Percentiles rank a stretch among this genome's conserved stretches.
phyloP scores from a whole-genome alignment of 768 basidiomycete genomes.

The Trametes cinnabarina region DNA sequence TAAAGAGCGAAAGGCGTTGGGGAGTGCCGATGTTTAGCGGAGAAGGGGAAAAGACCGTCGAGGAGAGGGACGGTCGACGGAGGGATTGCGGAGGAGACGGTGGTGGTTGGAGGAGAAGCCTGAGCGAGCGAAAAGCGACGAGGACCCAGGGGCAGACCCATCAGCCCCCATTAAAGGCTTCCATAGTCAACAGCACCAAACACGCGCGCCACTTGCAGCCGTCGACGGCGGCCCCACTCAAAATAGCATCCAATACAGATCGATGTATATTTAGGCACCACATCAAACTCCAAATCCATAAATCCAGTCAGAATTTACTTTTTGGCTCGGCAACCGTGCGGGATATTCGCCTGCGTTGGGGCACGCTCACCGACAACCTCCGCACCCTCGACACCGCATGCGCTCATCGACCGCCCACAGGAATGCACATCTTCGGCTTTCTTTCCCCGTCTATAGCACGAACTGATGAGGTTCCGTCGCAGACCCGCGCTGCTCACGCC shows the following conservation, averaged over 20 bases:
- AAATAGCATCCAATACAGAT: constrained; percentile 18
- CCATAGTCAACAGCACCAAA: constrained; percentile 9
- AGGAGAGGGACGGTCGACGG: constrained; percentile 1
- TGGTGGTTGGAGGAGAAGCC: neutral
- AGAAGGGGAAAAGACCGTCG: constrained; percentile 7
- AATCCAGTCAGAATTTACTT: constrained; percentile 3
- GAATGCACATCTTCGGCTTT: constrained; percentile 1
- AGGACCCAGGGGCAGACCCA: neutral
- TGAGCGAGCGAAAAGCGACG: neutral
- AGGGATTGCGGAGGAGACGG: neutral
- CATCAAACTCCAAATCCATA: constrained; percentile 2
- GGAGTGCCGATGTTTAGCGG: neutral
- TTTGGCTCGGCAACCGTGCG: neutral
- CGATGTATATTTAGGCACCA: constrained; percentile 10
- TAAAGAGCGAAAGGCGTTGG: constrained; percentile 6
- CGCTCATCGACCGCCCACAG: constrained; percentile 1
- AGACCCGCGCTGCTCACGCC: constrained; percentile 39
- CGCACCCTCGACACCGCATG: neutral
- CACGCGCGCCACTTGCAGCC: constrained; percentile 12
- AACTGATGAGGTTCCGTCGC: neutral
- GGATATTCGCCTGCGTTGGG: neutral
- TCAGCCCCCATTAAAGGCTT: neutral
- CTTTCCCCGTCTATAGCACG: neutral
- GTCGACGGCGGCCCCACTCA: constrained; percentile 4
- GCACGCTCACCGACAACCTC: neutral